Evolutionary conservation across 1,284 basidiomycete genomes (phyloP).

Genomic region (Sanghuangporus weigelae): DNA sequence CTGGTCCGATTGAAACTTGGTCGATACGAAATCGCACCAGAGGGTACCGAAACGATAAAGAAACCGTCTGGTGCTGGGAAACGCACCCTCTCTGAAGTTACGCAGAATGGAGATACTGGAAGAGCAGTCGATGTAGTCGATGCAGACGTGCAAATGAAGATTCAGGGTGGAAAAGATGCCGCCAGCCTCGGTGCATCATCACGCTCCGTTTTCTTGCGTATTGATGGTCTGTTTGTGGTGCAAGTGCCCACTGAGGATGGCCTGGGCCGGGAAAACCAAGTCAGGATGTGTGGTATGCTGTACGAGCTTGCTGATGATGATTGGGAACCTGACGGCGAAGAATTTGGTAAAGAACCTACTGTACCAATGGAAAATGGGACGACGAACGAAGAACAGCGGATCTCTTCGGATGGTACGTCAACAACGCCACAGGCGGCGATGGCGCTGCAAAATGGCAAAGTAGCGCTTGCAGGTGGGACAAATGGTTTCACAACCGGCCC

Average conservation of each 20-base stretch:
- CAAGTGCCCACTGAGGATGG: constrained; percentile 42
- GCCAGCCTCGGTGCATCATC: constrained; percentile 47
- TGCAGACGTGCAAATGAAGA: constrained; percentile 27
- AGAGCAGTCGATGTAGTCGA: constrained; percentile 36
- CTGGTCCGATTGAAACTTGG: constrained; percentile 74
- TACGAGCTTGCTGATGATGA: constrained; percentile 70
- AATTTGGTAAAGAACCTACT: background rate
- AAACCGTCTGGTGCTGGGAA: constrained; percentile 48
- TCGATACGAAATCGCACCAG: constrained; percentile 57
- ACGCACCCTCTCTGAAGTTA: background rate
- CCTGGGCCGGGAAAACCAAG: constrained; percentile 43
- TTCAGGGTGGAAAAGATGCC: constrained; percentile 22
- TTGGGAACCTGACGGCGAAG: constrained; percentile 38
- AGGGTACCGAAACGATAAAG: constrained; percentile 50
- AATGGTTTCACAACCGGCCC: background rate
- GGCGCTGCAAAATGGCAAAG: background rate
- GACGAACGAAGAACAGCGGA: background rate
- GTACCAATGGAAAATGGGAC: too few species aligned
- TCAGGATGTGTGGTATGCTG: constrained; percentile 58
- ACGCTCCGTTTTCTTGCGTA: constrained; percentile 61
- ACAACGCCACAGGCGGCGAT: background rate
- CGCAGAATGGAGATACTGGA: background rate
- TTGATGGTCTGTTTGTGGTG: constrained; percentile 57
- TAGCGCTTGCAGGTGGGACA: background rate
- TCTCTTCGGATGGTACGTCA: background rate